These are phyloP conservation scores for Tricholoma sp. DNA, from an alignment of 768 basidiomycete genomes.

Conservation along the genomic window DNA sequence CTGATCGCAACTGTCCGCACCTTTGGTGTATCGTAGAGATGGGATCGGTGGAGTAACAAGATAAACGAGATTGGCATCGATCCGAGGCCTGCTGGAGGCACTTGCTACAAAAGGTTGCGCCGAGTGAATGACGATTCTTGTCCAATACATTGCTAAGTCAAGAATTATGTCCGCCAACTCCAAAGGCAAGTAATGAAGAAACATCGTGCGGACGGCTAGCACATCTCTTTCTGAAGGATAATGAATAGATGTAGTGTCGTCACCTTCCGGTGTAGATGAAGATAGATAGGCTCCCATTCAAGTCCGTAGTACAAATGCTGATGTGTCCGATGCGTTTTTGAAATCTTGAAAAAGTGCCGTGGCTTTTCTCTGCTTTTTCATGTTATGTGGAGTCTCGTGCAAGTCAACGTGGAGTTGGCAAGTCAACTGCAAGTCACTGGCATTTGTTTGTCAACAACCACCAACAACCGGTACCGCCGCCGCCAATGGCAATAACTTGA, in stretches of 20 bases:
- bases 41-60: slow-evolving; percentile 17
- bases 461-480: no score
- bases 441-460: no score
- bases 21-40: background rate
- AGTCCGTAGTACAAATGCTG: no score
- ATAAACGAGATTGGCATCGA: slow-evolving; percentile 14
- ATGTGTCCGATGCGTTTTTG: no score
- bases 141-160: slow-evolving; percentile 24
- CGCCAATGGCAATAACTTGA: no score
- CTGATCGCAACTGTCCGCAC: background rate
- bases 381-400: no score
- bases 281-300: no score
- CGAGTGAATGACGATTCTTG: slow-evolving; percentile 8
- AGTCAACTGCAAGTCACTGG: no score
- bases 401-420: no score
- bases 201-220: slow-evolving; percentile 8
- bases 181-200: slow-evolving; percentile 17
- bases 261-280: background rate
- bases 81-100: slow-evolving; percentile 1
- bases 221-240: slow-evolving; percentile 14
- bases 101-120: background rate
- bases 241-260: background rate
- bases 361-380: no score
- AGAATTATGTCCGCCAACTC: slow-evolving; percentile 25
- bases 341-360: background rate